phyloP scores from a whole-genome alignment of 225 moss, liverwort and hornwort species.

The Neckera pumila region DNA sequence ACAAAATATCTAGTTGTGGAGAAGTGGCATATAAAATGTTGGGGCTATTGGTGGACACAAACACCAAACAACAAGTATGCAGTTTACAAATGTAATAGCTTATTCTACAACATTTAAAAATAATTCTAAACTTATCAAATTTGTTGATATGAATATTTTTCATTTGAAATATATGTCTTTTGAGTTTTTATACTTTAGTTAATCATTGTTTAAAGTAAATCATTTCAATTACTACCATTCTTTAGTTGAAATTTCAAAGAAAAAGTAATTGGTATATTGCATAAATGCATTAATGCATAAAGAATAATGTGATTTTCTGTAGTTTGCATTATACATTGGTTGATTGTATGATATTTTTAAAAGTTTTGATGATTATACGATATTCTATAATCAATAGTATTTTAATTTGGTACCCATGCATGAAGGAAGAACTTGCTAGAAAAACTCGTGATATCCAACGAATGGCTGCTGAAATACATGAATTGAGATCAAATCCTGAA shows the following conservation, averaged over 20 bases:
- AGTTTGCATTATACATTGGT: background rate
- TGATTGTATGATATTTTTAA: too few relatives aligned
- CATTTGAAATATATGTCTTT: too few relatives aligned
- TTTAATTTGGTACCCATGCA: background rate
- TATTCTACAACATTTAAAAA: background rate
- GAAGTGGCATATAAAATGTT: conserved; percentile 19
- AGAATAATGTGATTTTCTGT: too few relatives aligned
- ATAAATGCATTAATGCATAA: background rate
- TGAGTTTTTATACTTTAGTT: background rate
- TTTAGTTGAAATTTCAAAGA: background rate
- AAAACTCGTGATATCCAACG: conserved; percentile 13
- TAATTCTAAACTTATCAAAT: background rate
- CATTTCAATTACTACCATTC: too few relatives aligned
- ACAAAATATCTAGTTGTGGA: conserved; percentile 4
- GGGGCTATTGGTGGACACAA: conserved; percentile 5
- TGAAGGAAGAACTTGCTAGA: conserved; percentile 24
- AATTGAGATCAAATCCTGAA: conserved; percentile 5
- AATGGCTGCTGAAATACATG: conserved; percentile 14
- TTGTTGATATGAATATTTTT: background rate
- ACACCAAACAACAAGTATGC: conserved; percentile 27
- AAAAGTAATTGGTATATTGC: background rate
- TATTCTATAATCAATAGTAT: background rate
- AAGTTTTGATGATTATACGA: background rate
- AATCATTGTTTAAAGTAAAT: background rate
- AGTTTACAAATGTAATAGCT: background rate